phyloP scores from a whole-genome alignment of 805 yeast genomes.

The Monosporozyma yasuniensis region DNA sequence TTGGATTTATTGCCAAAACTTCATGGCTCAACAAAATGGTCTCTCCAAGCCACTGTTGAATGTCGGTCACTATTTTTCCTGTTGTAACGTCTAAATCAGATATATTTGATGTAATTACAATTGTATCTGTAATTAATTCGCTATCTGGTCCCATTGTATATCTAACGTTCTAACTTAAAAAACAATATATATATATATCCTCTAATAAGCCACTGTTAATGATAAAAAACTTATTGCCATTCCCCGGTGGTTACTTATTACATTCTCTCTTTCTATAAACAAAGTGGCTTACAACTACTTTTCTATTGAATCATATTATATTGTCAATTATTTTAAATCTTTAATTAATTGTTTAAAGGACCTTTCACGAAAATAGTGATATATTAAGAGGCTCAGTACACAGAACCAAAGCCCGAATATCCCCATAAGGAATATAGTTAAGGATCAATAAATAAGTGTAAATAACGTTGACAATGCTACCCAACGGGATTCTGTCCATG shows the following conservation, averaged over 20 bases:
- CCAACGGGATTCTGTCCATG: not conserved
- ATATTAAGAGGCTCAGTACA: not conserved
- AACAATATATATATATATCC: no score
- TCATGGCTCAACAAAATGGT: constrained; percentile 10
- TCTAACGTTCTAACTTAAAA: no score
- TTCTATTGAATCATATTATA: no score
- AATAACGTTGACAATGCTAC: not conserved
- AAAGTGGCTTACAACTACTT: no score
- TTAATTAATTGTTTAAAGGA: no score
- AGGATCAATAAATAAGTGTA: not conserved
- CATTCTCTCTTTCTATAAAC: no score
- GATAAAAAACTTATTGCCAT: no score
- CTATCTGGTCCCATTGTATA: not conserved
- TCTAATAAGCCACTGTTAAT: not conserved
- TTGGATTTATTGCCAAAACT: constrained; percentile 12
- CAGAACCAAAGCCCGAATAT: not conserved
- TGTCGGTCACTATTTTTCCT: constrained; percentile 5
- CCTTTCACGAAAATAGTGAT: no score
- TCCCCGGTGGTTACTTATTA: no score
- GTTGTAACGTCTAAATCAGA: constrained; percentile 5
- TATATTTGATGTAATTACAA: constrained; percentile 16
- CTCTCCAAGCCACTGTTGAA: constrained; percentile 17
- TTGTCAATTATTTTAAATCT: no score
- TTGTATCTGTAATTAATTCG: constrained; percentile 15
- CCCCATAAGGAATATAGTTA: not conserved